Percentiles rank a stretch among this genome's conserved stretches.
These are phyloP conservation scores for Backusella parvicylindrica DNA, from an alignment of 192 early-diverging fungal genomes.

Conservation along the genomic window DNA sequence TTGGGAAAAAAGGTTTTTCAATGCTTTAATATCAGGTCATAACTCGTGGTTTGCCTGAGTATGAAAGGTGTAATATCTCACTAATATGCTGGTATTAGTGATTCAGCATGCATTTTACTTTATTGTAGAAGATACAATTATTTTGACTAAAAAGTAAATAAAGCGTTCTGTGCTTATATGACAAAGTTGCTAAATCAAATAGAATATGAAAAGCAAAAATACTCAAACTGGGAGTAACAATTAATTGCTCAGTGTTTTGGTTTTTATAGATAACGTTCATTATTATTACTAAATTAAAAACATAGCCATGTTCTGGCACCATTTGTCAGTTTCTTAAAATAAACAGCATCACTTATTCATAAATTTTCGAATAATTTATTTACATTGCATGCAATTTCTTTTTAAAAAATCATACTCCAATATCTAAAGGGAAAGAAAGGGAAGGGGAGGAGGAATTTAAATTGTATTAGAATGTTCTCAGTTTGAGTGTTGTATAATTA, in stretches of 20 bases:
- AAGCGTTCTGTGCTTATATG: no score
- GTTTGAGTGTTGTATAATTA: neutral
- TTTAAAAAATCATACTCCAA: neutral
- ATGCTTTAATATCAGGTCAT: no score
- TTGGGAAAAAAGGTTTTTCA: no score
- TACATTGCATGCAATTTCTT: neutral
- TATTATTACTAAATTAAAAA: no score
- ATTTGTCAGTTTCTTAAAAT: neutral
- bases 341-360: neutral
- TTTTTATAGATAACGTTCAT: neutral
- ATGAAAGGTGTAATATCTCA: no score
- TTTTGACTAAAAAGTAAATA: no score
- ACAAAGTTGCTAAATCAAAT: no score
- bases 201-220: neutral
- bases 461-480: neutral
- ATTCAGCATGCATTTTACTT: no score
- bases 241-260: neutral
- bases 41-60: no score
- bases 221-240: neutral
- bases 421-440: neutral
- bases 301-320: neutral
- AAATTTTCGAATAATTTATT: constrained; percentile 1
- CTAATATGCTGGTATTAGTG: no score
- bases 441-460: neutral
- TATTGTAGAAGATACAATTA: no score